phyloP scores from a whole-genome alignment of 2,329 filamentous ascomycete genomes.

The Verruconis gallopava region DNA sequence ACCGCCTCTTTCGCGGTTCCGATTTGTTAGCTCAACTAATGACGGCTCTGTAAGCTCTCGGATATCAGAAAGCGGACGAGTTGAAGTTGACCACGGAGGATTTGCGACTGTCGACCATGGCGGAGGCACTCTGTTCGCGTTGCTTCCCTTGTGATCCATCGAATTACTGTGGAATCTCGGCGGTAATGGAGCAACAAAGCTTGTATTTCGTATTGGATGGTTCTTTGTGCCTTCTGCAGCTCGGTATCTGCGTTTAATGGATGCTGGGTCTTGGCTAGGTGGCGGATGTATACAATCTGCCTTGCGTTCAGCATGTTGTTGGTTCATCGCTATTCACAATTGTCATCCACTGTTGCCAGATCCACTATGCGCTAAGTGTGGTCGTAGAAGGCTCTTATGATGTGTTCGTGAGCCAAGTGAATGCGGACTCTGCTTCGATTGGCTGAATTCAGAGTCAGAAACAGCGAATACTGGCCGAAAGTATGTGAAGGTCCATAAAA shows the following conservation, averaged over 20 bases:
- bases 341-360: not conserved
- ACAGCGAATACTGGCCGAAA: constrained; percentile 5
- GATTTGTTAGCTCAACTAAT: constrained; percentile 25
- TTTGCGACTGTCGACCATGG: constrained; percentile 5
- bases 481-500: constrained; percentile 11
- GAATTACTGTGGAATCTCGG: not conserved
- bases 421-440: constrained; percentile 5
- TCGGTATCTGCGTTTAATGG: not conserved
- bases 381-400: not conserved
- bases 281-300: constrained; percentile 1
- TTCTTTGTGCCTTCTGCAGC: not conserved
- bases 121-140: constrained; percentile 3
- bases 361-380: not conserved
- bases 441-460: not conserved
- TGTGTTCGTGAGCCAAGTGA: constrained; percentile 2
- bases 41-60: constrained; percentile 38
- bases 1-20: constrained; percentile 11
- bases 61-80: constrained; percentile 36
- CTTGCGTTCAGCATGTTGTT: not conserved
- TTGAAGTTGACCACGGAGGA: constrained; percentile 19
- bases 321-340: not conserved
- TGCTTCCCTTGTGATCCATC: constrained; percentile 2
- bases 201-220: not conserved
- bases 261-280: constrained; percentile 1
- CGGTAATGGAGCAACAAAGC: not conserved